Conservation (phyloP, 2,329 filamentous ascomycete species). For the Phialocephala subalpina region DNA sequence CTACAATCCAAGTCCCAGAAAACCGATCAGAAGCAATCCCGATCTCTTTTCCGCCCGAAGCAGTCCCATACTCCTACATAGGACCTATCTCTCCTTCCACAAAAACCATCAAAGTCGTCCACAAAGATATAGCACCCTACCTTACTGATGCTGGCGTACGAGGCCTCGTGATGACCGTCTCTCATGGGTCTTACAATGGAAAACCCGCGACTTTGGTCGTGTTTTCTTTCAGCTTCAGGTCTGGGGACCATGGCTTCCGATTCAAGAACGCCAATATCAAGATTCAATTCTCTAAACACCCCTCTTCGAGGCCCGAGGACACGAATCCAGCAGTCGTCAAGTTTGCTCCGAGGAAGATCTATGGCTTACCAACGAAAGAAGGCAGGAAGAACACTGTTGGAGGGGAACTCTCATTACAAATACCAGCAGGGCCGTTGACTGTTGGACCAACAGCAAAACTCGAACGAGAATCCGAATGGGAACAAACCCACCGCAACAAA, state of each 20-base stretch:
- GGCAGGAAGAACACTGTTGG: slow-evolving; percentile 17
- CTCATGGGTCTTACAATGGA: slow-evolving; percentile 28
- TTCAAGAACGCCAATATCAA: slow-evolving; percentile 32
- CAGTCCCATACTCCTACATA: slow-evolving; percentile 12
- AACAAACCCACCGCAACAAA: slow-evolving; percentile 23
- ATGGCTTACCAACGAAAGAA: slow-evolving; percentile 23
- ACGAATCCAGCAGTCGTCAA: slow-evolving; percentile 17
- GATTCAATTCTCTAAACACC: slow-evolving; percentile 25
- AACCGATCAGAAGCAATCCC: background rate
- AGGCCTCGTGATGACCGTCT: slow-evolving; percentile 28
- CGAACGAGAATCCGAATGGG: slow-evolving; percentile 22
- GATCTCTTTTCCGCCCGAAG: slow-evolving; percentile 1
- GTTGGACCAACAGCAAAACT: slow-evolving; percentile 20
- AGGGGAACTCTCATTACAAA: slow-evolving; percentile 25
- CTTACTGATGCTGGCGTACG: slow-evolving; percentile 29
- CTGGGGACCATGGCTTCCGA: slow-evolving; percentile 27
- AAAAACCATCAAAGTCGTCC: slow-evolving; percentile 60
- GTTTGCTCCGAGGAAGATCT: slow-evolving; percentile 33
- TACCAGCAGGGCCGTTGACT: slow-evolving; percentile 23
- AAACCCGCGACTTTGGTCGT: slow-evolving; percentile 23
- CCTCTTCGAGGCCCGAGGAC: background rate
- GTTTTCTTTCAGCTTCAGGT: slow-evolving; percentile 42
- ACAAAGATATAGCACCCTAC: slow-evolving; percentile 63
- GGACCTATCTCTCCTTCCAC: slow-evolving; percentile 40
- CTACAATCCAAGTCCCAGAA: background rate